These are phyloP conservation scores for Collybia mongolica DNA, from an alignment of 768 basidiomycete genomes.

Conservation along the genomic window DNA sequence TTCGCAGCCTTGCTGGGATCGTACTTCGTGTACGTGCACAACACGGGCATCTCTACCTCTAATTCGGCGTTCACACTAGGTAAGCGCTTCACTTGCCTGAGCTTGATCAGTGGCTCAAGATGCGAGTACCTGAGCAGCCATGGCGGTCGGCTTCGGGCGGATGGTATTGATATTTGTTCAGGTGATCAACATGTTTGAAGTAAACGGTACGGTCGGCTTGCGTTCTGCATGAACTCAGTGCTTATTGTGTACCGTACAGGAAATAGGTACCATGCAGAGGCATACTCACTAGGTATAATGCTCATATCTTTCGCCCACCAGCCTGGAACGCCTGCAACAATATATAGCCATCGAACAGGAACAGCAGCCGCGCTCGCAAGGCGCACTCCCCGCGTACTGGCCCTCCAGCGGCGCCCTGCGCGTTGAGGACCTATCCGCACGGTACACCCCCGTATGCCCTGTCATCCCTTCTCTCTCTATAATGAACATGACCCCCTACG, in stretches of 20 bases:
- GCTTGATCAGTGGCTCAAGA: slow-evolving; percentile 16
- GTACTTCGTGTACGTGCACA: slow-evolving; percentile 48
- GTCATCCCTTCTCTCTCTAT: too few species aligned
- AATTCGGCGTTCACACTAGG: slow-evolving; percentile 60
- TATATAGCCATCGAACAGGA: slow-evolving; percentile 61
- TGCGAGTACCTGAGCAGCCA: too few species aligned
- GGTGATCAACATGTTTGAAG: slow-evolving; percentile 41
- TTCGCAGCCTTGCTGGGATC: slow-evolving; percentile 56
- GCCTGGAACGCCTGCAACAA: slow-evolving; percentile 66
- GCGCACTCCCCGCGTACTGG: slow-evolving; percentile 63
- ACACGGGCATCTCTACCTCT: slow-evolving; percentile 36
- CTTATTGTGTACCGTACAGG: slow-evolving; percentile 17
- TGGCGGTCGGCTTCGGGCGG: slow-evolving; percentile 50
- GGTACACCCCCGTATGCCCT: slow-evolving; percentile 15
- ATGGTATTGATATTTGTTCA: slow-evolving; percentile 51
- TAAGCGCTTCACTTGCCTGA: slow-evolving; percentile 28
- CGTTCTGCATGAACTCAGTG: background rate
- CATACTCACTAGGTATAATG: background rate
- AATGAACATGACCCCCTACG: too few species aligned
- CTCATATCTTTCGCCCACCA: slow-evolving; percentile 8
- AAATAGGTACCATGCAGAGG: slow-evolving; percentile 34
- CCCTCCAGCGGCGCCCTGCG: slow-evolving; percentile 53
- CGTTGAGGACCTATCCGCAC: slow-evolving; percentile 40
- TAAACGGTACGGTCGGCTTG: slow-evolving; percentile 32
- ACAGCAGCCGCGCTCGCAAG: slow-evolving; percentile 28